Percentiles rank a stretch among this genome's conserved stretches.
These are phyloP conservation scores for Coffea eugenioides DNA, from an alignment of 257 asterid species.

Conservation along the genomic window DNA sequence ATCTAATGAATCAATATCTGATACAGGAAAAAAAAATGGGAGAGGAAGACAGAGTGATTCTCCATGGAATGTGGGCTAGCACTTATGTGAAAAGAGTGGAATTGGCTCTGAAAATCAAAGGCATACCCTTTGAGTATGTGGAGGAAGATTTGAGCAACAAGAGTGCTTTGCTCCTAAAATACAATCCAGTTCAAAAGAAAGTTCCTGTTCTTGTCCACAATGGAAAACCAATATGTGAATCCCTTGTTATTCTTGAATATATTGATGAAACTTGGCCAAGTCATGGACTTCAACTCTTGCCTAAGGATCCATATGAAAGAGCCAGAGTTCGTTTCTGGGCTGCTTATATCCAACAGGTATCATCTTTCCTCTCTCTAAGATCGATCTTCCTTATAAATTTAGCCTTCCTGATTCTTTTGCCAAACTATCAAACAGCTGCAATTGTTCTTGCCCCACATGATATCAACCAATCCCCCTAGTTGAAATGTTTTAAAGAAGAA, in stretches of 20 bases:
- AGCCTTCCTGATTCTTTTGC: no score
- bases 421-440: no score
- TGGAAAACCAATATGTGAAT: slow-evolving; percentile 35
- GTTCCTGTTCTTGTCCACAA: slow-evolving; percentile 40
- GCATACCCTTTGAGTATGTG: slow-evolving; percentile 38
- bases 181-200: slow-evolving; percentile 43
- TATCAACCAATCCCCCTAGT: not conserved
- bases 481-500: not conserved
- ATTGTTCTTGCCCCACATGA: no score
- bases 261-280: slow-evolving; percentile 42
- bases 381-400: not conserved
- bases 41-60: slow-evolving; percentile 32
- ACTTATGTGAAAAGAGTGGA: slow-evolving; percentile 40
- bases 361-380: not conserved
- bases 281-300: slow-evolving; percentile 29
- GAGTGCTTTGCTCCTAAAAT: slow-evolving; percentile 28
- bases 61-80: slow-evolving; percentile 43
- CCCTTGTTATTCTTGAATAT: slow-evolving; percentile 35
- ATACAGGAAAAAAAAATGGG: slow-evolving; percentile 21
- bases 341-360: slow-evolving; percentile 33
- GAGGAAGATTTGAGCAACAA: slow-evolving; percentile 46
- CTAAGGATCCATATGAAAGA: slow-evolving; percentile 37
- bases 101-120: slow-evolving; percentile 46
- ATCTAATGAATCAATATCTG: no score
- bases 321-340: slow-evolving; percentile 43